These are phyloP conservation scores for Papiliotrema nemorosa DNA, from an alignment of 1,284 basidiomycete species.

Conservation along the genomic window DNA sequence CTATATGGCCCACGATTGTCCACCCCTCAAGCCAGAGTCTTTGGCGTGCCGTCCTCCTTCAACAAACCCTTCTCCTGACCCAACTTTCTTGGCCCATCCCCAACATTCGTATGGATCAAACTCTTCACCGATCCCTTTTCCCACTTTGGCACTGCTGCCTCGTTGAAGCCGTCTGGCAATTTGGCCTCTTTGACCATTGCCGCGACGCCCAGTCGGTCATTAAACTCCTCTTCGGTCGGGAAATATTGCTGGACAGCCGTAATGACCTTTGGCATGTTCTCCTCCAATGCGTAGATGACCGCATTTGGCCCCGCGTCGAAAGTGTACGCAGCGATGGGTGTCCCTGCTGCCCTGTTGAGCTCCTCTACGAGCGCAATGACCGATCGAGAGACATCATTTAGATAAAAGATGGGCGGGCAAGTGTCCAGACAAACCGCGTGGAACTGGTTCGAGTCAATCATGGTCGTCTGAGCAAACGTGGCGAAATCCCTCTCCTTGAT, in stretches of 20 bases:
- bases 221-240: conserved; percentile 70
- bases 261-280: conserved; percentile 73
- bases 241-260: conserved; percentile 74
- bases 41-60: conserved; percentile 48
- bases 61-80: conserved; percentile 47
- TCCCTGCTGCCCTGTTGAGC: conserved; percentile 77
- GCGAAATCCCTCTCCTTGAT: conserved; percentile 82
- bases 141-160: conserved; percentile 65
- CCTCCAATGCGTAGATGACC: conserved; percentile 85
- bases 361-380: conserved; percentile 87
- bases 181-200: conserved; percentile 38
- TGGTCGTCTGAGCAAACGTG: conserved; percentile 83
- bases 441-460: conserved; percentile 98
- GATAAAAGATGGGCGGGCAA: conserved; percentile 95
- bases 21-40: conserved; percentile 34
- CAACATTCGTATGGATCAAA: conserved; percentile 85
- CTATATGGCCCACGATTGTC: background rate
- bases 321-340: conserved; percentile 87
- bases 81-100: conserved; percentile 73
- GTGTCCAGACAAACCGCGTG: conserved; percentile 97
- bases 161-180: conserved; percentile 69
- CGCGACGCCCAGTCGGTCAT: conserved; percentile 69
- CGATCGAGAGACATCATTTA: conserved; percentile 89
- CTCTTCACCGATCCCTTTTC: conserved; percentile 73
- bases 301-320: conserved; percentile 99